Percentiles rank a stretch among this genome's conserved stretches.
Conservation (phyloP, 352 stramenopile species). For the Phytopythium mirpurense region DNA sequence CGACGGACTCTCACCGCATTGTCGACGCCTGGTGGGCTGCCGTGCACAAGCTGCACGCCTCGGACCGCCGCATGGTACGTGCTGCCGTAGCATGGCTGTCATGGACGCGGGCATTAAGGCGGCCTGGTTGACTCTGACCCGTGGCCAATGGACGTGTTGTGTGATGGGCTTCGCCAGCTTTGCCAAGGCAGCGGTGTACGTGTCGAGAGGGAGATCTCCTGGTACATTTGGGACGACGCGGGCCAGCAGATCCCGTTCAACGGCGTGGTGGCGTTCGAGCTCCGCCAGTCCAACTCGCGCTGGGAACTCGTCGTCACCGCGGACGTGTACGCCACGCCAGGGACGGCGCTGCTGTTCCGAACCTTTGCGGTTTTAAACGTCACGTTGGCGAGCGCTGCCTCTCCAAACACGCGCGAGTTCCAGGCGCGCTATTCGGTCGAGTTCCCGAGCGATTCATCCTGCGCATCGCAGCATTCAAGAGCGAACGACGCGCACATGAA, state of each 20-base stretch:
- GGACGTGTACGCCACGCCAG: neutral
- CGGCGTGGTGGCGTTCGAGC: neutral
- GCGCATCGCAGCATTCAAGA: neutral
- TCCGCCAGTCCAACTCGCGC: neutral
- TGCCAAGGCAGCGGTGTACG: neutral
- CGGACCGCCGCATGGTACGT: too few relatives aligned
- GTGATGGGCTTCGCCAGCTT: too few relatives aligned
- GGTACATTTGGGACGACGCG: neutral
- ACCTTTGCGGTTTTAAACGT: neutral
- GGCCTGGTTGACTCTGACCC: too few relatives aligned
- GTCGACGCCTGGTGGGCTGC: neutral
- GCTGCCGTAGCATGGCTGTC: too few relatives aligned
- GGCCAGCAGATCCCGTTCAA: neutral
- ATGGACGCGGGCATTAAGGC: too few relatives aligned
- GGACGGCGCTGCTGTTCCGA: neutral
- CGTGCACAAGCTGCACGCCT: neutral
- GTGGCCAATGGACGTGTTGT: too few relatives aligned
- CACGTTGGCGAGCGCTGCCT: neutral
- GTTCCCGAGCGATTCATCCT: neutral
- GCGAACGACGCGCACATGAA: neutral
- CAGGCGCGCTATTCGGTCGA: slow-evolving; percentile 1
- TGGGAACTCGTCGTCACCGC: neutral
- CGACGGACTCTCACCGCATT: neutral
- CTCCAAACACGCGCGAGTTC: neutral
- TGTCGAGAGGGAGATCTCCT: neutral